A percentile compares a stretch with the other conserved stretches of the same genome.
Conservation (phyloP, 169 alveolate genomes). For the Cryptosporidium viatorum region DNA sequence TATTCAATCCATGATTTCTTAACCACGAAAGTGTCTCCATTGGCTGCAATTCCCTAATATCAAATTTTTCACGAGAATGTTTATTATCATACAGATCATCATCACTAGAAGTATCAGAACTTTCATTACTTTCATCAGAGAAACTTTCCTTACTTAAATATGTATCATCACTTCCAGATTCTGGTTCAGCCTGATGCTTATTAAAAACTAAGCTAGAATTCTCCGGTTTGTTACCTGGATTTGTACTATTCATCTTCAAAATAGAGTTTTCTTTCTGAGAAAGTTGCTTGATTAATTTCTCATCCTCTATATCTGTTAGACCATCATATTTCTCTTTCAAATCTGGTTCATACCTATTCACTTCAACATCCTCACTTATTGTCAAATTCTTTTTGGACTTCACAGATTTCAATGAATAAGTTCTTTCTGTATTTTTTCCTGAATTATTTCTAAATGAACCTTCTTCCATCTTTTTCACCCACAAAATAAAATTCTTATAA, state of each 20-base stretch:
- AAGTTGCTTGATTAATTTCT: background rate
- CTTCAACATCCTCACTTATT: conserved; percentile 20
- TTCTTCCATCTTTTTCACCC: conserved; percentile 23
- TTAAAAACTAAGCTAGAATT: background rate
- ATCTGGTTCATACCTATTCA: background rate
- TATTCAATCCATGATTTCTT: conserved; percentile 56
- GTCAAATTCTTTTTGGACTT: conserved; percentile 6
- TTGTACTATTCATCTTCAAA: background rate
- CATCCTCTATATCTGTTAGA: conserved; percentile 28
- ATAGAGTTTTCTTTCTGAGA: background rate
- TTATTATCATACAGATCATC: background rate
- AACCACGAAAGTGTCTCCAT: conserved; percentile 71
- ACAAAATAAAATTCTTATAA: background rate
- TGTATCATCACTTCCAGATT: background rate
- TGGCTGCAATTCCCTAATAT: conserved; percentile 34
- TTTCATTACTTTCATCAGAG: conserved; percentile 39
- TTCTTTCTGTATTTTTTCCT: background rate
- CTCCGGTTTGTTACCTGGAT: background rate
- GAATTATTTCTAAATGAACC: background rate
- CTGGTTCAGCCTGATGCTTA: background rate
- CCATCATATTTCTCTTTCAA: conserved; percentile 49
- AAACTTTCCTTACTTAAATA: conserved; percentile 7
- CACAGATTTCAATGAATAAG: background rate
- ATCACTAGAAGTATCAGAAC: background rate
- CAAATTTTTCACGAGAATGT: background rate